Percentiles rank a stretch among this genome's conserved stretches.
phyloP scores from a whole-genome alignment of 805 yeast species.

The Ogataea nakhonphanomensis region DNA sequence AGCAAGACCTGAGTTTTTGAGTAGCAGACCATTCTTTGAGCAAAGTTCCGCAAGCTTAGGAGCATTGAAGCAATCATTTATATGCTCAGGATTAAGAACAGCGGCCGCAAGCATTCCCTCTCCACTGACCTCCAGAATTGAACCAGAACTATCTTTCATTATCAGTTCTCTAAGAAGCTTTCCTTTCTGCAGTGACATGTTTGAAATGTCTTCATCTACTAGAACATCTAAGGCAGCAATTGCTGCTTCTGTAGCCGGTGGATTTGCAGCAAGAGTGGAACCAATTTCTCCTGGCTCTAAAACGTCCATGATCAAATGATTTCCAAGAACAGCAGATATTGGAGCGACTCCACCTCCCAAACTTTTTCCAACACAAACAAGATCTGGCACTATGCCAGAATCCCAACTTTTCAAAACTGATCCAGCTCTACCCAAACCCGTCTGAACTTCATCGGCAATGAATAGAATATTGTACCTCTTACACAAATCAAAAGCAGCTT shows the following conservation, averaged over 20 bases:
- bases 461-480: conserved; percentile 25
- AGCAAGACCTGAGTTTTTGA: conserved; percentile 22
- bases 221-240: conserved; percentile 29
- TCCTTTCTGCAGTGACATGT: conserved; percentile 20
- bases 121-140: conserved; percentile 21
- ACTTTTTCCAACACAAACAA: conserved; percentile 29
- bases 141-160: conserved; percentile 12
- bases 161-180: conserved; percentile 17
- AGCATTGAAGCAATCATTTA: conserved; percentile 16
- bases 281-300: conserved; percentile 26
- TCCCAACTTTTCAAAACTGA: conserved; percentile 18
- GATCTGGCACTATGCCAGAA: conserved; percentile 25
- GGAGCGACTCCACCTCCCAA: conserved; percentile 28
- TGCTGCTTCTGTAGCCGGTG: conserved; percentile 31
- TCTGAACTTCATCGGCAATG: conserved; percentile 31
- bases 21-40: conserved; percentile 23
- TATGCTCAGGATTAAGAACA: conserved; percentile 14
- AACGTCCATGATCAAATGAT: conserved; percentile 22
- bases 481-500: conserved; percentile 22
- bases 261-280: conserved; percentile 31
- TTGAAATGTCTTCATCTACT: conserved; percentile 22
- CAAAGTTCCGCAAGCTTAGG: conserved; percentile 22
- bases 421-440: conserved; percentile 30
- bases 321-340: conserved; percentile 27
- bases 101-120: conserved; percentile 26